Evolutionary conservation across 2,329 filamentous ascomycete species (phyloP), one percentile per base, ranked within the genome.

Genomic region (Aspergillus fructus): DNA sequence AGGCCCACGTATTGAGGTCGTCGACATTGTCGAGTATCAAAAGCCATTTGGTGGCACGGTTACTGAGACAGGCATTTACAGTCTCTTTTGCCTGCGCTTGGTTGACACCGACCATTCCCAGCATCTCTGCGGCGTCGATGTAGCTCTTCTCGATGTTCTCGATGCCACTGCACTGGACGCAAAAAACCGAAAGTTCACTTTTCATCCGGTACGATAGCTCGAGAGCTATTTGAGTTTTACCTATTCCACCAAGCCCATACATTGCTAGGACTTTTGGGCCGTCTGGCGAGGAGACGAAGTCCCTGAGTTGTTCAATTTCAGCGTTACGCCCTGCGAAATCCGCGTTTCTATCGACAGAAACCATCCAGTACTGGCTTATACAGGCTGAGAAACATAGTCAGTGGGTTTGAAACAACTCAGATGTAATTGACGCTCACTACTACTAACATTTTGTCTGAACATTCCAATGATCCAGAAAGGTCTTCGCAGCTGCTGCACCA

Each of bases 191-290:
- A 34, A 17, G 17, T 9, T 66, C 59, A 15, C 6, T 13, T 8
- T 45, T 59, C 19, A 64, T 27, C 5, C 57, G 61, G 48, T 68
- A 64, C 7, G 64, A 61, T 24, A 65, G 59, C 46, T 69, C 65
- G 37, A 71, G 62, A 4, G 66, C 68, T 37, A 70, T 37, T 46
- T 70, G 66, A 2, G 68, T 62, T 47, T 70, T 70, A 33, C 66
- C 53, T 0, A 61, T 49, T 7, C 59, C 61, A n/a, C 61, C 61
- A 9, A 63, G 45, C 4, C 61, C 61, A 3, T 43, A 37, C 17
- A 61, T 40, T 5, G 59, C 59, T 4, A 53, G 17, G 13, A 33
- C 45, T 19, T 19, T 51, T 12, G 49, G 49, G 4, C 49, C 49
- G 37, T 51, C n/a, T 3, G 19, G 21, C 11, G 13, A 24, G 17